Base-by-base conservation (phyloP, 1,284 basidiomycete genomes). In the Butyriboletus appendiculatus region DNA sequence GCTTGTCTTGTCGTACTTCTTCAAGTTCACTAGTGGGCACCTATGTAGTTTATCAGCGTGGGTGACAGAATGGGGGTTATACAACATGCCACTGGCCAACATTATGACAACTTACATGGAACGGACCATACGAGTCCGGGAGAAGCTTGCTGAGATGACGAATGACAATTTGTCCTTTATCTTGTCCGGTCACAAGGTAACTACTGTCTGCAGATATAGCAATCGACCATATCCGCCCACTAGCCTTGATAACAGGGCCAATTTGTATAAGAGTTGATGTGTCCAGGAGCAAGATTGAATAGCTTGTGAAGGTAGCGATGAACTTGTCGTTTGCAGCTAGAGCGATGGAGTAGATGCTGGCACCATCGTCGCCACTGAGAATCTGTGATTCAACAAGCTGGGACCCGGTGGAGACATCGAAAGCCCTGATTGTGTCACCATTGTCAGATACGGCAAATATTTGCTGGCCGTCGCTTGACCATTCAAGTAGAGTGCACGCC, bases 141-240 rank as follows among this genome's bases (percentile, higher is more conserved):
- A 35, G 15, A 3, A 35, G 4, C 4, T 11, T n/a, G 9, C 16
- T 35, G 16, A 35, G 35, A 37, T 10, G 5, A 37, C 15, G 35
- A n/a, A 37, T n/a, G n/a, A 8, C 9, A 3, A n/a, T 37, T 10
- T 37, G n/a, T 9, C 35, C 16, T 5, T 8, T 4, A 0, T 2
- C 0, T n/a, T 5, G n/a, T n/a, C 35, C 35, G 2, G 0, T n/a
- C 8, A n/a, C 35, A n/a, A 37, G 35, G 14, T 37, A 37, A 7
- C 10, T n/a, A 2, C 4, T 5, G 5, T 37, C 35, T n/a, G 16
- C 5, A 6, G 35, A 37, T 15, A 37, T n/a, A 5, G 16, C 35
- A 5, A 37, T 37, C 3, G 35, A 37, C 9, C 4, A 4, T 16
- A 16, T 8, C 2, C 0, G 15, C 5, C 1, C 1, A 2, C n/a